These are phyloP conservation scores for Helicostylum pulchrum DNA, from an alignment of 192 early-diverging fungal species.

Conservation along the genomic window DNA sequence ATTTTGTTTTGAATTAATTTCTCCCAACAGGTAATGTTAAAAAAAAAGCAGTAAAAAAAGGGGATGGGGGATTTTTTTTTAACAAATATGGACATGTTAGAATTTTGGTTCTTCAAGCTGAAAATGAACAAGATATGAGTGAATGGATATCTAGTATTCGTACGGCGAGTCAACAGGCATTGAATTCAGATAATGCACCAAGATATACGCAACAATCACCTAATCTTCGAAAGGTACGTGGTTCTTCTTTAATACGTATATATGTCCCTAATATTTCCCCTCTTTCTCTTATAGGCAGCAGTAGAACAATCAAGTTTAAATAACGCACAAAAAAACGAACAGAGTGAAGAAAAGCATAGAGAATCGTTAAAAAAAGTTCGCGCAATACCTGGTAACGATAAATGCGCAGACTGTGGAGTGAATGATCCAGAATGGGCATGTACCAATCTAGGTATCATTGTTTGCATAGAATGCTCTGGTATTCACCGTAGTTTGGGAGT, in stretches of 20 bases:
- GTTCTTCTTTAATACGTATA: not conserved
- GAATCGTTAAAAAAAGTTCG: slow-evolving; percentile 39
- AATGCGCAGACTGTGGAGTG: slow-evolving; percentile 54
- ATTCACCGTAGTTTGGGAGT: slow-evolving; percentile 89
- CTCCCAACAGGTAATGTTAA: slow-evolving; percentile 59
- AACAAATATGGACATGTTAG: slow-evolving; percentile 29
- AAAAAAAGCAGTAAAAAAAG: not conserved
- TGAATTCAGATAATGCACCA: slow-evolving; percentile 49
- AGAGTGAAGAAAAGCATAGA: slow-evolving; percentile 35
- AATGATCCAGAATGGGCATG: slow-evolving; percentile 81
- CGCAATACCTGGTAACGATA: slow-evolving; percentile 50
- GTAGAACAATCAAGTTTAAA: slow-evolving; percentile 5
- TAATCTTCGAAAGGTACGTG: not conserved
- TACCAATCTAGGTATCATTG: slow-evolving; percentile 73
- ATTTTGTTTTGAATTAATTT: slow-evolving; percentile 80
- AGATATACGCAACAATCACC: slow-evolving; percentile 17
- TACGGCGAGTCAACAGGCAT: slow-evolving; percentile 52
- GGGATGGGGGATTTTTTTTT: not conserved
- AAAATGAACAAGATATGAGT: slow-evolving; percentile 61
- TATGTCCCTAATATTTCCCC: too few relatives aligned
- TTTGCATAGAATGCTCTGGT: slow-evolving; percentile 90
- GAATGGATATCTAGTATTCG: slow-evolving; percentile 75
- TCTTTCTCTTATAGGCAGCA: not conserved
- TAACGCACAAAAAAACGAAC: not conserved
- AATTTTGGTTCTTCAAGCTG: slow-evolving; percentile 72